phyloP scores from a whole-genome alignment of 2,329 filamentous ascomycete species.

The Clonostachys byssicola region DNA sequence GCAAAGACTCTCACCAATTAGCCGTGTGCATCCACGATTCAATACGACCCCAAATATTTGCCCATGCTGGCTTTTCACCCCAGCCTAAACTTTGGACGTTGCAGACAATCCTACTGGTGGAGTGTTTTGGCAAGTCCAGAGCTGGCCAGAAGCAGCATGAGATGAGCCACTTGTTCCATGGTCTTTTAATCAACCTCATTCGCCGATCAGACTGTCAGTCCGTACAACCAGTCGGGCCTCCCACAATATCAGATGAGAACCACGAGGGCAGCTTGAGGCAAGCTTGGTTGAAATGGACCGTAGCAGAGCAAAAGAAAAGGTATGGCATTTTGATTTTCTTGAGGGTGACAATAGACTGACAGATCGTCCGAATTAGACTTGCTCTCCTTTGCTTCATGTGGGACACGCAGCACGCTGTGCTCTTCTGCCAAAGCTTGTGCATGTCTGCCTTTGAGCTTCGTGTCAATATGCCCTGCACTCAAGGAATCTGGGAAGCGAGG shows the following conservation, averaged over 20 bases:
- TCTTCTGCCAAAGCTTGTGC: conserved; percentile 63
- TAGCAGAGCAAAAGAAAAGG: conserved; percentile 55
- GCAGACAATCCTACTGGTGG: conserved; percentile 57
- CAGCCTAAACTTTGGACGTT: conserved; percentile 58
- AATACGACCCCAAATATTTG: conserved; percentile 54
- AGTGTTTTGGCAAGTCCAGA: conserved; percentile 61
- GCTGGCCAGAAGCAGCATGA: conserved; percentile 61
- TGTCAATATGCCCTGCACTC: conserved; percentile 48
- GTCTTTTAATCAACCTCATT: conserved; percentile 30
- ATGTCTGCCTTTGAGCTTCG: conserved; percentile 63
- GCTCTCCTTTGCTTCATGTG: conserved; percentile 62
- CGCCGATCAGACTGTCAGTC: conserved; percentile 27
- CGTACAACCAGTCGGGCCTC: conserved; percentile 12
- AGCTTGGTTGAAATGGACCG: conserved; percentile 48
- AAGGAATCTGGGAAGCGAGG: conserved; percentile 52
- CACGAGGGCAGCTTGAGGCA: conserved; percentile 31
- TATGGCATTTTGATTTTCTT: conserved; percentile 9
- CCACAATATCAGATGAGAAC: conserved; percentile 14
- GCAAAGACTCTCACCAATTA: conserved; percentile 53
- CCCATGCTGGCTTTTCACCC: conserved; percentile 50
- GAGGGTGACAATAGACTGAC: background rate
- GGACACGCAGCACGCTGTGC: conserved; percentile 60
- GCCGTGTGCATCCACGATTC: conserved; percentile 60
- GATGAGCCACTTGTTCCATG: conserved; percentile 51
- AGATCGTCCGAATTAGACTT: conserved; percentile 22